These are phyloP conservation scores for Phytophthora pseudosyringae DNA, from an alignment of 352 stramenopile species.

Conservation along the genomic window DNA sequence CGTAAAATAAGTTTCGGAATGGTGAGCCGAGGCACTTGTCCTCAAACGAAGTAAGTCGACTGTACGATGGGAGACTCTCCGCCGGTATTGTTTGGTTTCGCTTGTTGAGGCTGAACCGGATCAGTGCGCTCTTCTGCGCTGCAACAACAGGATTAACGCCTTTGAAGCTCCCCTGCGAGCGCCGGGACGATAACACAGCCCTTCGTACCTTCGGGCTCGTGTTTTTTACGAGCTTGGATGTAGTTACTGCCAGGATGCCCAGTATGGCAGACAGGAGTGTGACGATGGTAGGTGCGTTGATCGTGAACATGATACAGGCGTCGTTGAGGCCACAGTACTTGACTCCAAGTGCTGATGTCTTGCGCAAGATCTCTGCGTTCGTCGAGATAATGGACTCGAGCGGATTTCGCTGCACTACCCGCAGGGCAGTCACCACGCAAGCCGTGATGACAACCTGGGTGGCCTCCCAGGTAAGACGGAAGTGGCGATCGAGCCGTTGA, in stretches of 20 bases:
- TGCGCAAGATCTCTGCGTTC: slow-evolving; percentile 33
- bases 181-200: neutral
- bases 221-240: slow-evolving; percentile 20
- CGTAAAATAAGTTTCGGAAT: slow-evolving; percentile 29
- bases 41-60: slow-evolving; percentile 33
- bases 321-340: slow-evolving; percentile 28
- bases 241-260: slow-evolving; percentile 16
- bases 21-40: slow-evolving; percentile 26
- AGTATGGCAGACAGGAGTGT: slow-evolving; percentile 11
- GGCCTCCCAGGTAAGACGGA: slow-evolving; percentile 16
- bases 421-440: slow-evolving; percentile 9
- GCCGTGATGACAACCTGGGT: slow-evolving; percentile 20
- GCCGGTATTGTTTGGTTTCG: slow-evolving; percentile 3
- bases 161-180: slow-evolving; percentile 9
- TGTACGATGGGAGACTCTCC: neutral
- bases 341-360: slow-evolving; percentile 16
- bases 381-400: slow-evolving; percentile 23
- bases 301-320: slow-evolving; percentile 29
- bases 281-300: slow-evolving; percentile 25
- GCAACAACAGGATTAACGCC: neutral
- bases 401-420: slow-evolving; percentile 19
- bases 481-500: slow-evolving; percentile 17
- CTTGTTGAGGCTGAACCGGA: slow-evolving; percentile 19
- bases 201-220: slow-evolving; percentile 12
- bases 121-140: neutral